Percentiles rank a stretch among this genome's conserved stretches.
Evolutionary conservation across 129 eudicot genomes (phyloP).

Genomic region (Scalesia atractyloides): DNA sequence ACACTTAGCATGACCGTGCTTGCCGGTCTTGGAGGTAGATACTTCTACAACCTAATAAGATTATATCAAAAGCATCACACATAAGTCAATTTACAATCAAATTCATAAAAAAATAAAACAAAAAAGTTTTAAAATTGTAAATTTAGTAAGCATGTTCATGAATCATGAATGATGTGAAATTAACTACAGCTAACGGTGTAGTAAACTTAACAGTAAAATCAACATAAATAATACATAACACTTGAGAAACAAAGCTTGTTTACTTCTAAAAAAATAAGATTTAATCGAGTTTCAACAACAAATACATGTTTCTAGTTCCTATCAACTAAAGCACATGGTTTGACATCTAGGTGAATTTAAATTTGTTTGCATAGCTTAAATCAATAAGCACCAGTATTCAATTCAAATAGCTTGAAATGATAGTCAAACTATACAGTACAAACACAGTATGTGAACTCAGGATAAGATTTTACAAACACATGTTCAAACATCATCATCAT

Average conservation of each 20-base stretch:
- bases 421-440: no score
- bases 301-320: not conserved
- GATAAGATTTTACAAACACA: no score
- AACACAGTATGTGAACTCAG: not conserved
- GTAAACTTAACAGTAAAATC: not conserved
- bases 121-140: not conserved
- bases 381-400: no score
- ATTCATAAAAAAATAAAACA: not conserved
- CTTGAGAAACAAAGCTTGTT: not conserved
- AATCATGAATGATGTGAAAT: not conserved
- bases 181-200: not conserved
- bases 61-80: not conserved
- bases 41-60: conserved; percentile 66
- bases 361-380: not conserved
- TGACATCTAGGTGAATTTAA: not conserved
- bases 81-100: not conserved
- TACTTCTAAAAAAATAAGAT: no score
- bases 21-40: conserved; percentile 79
- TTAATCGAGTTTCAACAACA: not conserved
- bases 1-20: conserved; percentile 80
- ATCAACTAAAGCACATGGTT: not conserved
- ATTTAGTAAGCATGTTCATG: not conserved
- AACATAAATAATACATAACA: not conserved
- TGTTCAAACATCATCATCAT: no score
- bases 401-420: not conserved